Base-by-base conservation (phyloP, 495 filamentous ascomycete species). In the Letharia lupina region DNA sequence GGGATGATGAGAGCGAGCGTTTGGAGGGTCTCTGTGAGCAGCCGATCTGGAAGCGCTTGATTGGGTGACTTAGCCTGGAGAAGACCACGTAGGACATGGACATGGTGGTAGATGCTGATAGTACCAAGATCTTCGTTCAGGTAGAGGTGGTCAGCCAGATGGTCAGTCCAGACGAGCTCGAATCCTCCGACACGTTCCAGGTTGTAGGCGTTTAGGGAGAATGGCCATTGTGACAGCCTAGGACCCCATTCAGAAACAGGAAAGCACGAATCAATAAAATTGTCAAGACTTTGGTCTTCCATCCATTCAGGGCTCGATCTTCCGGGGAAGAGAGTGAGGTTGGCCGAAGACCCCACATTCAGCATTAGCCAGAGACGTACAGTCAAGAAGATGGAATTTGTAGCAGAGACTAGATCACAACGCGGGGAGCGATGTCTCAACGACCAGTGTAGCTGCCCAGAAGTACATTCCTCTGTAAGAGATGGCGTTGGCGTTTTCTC, bases 1-100 rank as follows among this genome's bases (percentile, higher is more conserved):
- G 79, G 80, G 23, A 82, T 71, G 16, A 82, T 72, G 20, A 83
- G 77, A 4, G 79, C 65, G 12, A 83, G 65, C 0, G 80, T 80
- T 40, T 59, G 62, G 0, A 82, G 63, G 0, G 79, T 83, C 61
- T 83, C 80, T 18, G 75, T 63, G 7, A 77, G 31, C 0, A 83
- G 68, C 16, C 68, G 70, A 0, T 60, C 45, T 35, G 62, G 66
- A 15, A 68, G 39, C 16, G 45, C 44, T 35, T 47, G 35, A 11
- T 47, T 15, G 1, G 41, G 54, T 37, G 54, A 57, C 15, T 57
- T 57, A 33, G 54, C 15, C 0, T 57, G 54, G 31, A 57, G 54
- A 57, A 57, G 54, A 10, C 54, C 54, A 33, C 54, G 54, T 9
- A 57, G 2, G 45, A 33, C 12, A 37, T 61, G 39, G 18, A 56